Conservation (phyloP, 139 green algal species). For the Auxenochlorella pyrenoidosa region DNA sequence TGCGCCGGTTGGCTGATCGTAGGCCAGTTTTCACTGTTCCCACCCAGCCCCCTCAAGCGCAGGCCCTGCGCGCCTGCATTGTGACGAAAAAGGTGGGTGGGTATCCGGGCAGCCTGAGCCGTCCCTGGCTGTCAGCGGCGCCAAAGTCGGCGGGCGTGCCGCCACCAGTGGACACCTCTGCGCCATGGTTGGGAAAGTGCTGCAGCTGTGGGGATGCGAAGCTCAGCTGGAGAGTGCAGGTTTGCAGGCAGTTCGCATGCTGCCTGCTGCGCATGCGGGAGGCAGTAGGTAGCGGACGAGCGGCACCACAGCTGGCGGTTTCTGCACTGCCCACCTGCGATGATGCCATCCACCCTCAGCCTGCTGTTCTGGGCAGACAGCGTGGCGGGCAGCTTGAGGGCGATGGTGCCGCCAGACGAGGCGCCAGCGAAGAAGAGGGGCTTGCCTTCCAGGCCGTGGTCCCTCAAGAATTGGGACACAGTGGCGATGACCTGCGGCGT, state of each 20-base stretch:
- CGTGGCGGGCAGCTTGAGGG: conserved; percentile 18
- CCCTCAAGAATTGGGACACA: not conserved
- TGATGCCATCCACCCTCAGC: not conserved
- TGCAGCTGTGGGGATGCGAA: not conserved
- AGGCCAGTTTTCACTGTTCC: too few relatives aligned
- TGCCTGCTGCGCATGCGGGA: not conserved
- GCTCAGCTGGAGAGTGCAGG: too few relatives aligned
- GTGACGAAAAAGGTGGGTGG: conserved; percentile 1
- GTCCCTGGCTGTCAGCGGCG: not conserved
- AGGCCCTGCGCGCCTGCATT: not conserved
- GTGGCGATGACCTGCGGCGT: conserved; percentile 3
- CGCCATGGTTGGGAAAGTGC: not conserved
- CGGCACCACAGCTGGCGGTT: not conserved
- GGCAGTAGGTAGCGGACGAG: not conserved
- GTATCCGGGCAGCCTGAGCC: not conserved
- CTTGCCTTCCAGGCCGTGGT: not conserved
- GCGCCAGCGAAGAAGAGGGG: conserved; percentile 13
- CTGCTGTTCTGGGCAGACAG: not conserved
- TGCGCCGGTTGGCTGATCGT: too few relatives aligned
- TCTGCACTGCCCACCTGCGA: not conserved
- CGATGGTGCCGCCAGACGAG: conserved; percentile 16
- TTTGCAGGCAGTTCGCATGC: not conserved
- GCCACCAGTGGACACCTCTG: conserved; percentile 1
- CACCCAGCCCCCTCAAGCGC: too few relatives aligned
- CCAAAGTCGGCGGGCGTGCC: not conserved